Evolutionary conservation across 2,329 filamentous ascomycete genomes (phyloP), one percentile per base, ranked within the genome.

Genomic region (Fonsecaea pedrosoi): DNA sequence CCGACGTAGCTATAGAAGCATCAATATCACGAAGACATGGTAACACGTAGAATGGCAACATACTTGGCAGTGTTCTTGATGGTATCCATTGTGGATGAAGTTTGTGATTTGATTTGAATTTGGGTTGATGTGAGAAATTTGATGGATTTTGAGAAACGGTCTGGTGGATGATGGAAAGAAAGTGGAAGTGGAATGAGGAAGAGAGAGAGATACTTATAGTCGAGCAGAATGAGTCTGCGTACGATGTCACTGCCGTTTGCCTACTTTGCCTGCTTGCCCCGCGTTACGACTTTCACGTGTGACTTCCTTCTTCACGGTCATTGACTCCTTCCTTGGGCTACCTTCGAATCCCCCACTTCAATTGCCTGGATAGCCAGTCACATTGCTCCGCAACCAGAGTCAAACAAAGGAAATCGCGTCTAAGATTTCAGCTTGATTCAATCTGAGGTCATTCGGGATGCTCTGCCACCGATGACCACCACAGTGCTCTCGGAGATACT

Each of bases 1-100:
- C 86, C 80, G 80, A 90, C 87, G 85, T 90, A 90, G 85, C 89
- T 89, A 84, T 2, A 85, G 81, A 89, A 86, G 83, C 2, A 40
- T 66, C 40, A 66, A 32, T 61, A 61, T 35, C 8, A 18, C 8
- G 4, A 60, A 61, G 53, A 48, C 37, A 45, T 15, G 50, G 15
- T 9, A 55, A 62, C 62, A 38, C 15, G 18, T 18, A 9, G 8
- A n/a, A 45, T 2, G 4, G 30, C 34, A 58, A 60, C 66, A 37
- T 72, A 72, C 70, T 73, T 73, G 63, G 70, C 70, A 42, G 70
- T 64, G 68, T 72, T 67, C 67, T 72, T 73, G 69, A 73, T 60
- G 56, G 70, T 57, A 6, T 73, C 71, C 71, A 73, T 73, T 71
- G 62, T 69, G 69, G 58, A 61, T 53, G 35, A 54, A 48, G 45